Evolutionary conservation across 1,139 yeast genomes (phyloP).

Genomic region (Candida smagusa): DNA sequence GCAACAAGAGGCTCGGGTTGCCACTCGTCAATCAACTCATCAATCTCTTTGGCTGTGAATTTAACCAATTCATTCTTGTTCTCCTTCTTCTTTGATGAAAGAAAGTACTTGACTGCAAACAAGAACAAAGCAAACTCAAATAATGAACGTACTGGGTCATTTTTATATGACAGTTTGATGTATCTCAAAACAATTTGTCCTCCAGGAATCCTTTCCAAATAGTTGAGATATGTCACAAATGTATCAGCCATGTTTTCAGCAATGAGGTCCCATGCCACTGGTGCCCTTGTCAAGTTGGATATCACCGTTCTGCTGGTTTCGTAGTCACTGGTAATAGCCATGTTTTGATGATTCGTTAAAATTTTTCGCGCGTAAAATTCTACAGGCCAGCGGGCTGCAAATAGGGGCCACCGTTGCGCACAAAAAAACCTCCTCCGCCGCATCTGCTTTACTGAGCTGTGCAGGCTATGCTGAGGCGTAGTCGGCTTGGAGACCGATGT

Average conservation of each 20-base stretch:
- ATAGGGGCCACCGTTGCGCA: not conserved
- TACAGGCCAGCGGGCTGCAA: not conserved
- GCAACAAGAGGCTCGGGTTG: slow-evolving; percentile 78
- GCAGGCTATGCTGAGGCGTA: no score
- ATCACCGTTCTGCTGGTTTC: slow-evolving; percentile 6
- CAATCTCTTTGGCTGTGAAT: slow-evolving; percentile 66
- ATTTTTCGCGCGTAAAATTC: not conserved
- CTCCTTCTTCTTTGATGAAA: slow-evolving; percentile 77
- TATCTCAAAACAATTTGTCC: slow-evolving; percentile 74
- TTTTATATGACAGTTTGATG: slow-evolving; percentile 82
- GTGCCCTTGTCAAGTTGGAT: slow-evolving; percentile 10
- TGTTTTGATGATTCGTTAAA: not conserved
- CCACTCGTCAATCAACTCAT: slow-evolving; percentile 88
- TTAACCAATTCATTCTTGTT: slow-evolving; percentile 70
- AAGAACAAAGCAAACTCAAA: slow-evolving; percentile 74
- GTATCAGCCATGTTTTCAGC: slow-evolving; percentile 32
- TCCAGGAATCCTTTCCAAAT: slow-evolving; percentile 63
- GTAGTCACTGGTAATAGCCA: slow-evolving; percentile 5
- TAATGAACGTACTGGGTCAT: slow-evolving; percentile 89
- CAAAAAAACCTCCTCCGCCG: no score
- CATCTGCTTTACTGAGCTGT: no score
- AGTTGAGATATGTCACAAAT: slow-evolving; percentile 35
- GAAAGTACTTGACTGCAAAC: slow-evolving; percentile 84
- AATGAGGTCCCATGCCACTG: slow-evolving; percentile 41
- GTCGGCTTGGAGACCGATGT: no score